These are phyloP conservation scores for Morella rubra DNA, from an alignment of 306 rosid genomes.

Conservation along the genomic window DNA sequence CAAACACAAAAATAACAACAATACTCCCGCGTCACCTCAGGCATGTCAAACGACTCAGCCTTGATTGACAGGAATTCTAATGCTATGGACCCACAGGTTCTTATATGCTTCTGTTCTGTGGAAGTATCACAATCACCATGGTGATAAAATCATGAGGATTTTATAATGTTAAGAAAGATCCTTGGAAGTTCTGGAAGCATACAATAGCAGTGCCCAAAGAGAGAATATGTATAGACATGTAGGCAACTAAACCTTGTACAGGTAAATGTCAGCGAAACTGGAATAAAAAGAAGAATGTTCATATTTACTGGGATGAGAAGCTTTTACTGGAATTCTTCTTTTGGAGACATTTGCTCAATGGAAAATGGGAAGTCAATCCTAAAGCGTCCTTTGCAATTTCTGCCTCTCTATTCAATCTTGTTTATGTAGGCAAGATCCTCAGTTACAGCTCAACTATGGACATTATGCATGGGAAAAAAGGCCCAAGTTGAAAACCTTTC, in stretches of 20 bases:
- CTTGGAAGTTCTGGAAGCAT: neutral
- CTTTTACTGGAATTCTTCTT: too few species aligned
- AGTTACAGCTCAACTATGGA: neutral
- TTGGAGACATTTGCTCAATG: too few species aligned
- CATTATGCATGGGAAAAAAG: too few species aligned
- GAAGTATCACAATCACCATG: too few species aligned
- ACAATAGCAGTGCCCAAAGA: neutral
- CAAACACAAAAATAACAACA: neutral
- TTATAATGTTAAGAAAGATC: neutral
- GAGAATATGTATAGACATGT: neutral
- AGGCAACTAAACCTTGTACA: neutral
- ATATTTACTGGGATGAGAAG: too few species aligned
- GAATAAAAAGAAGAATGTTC: too few species aligned
- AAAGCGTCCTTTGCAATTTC: neutral
- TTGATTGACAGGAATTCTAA: conserved; percentile 2
- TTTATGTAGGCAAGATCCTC: neutral
- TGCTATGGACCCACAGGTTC: too few species aligned
- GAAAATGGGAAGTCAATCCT: neutral
- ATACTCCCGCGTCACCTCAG: neutral
- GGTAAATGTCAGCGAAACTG: neutral
- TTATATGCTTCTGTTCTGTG: too few species aligned
- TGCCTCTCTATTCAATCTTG: neutral
- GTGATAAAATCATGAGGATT: neutral
- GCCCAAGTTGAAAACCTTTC: too few species aligned
- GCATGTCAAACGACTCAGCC: neutral